Evolutionary conservation across 1,139 yeast genomes (phyloP).

Genomic region (Yamadazyma atmosphaerica): DNA sequence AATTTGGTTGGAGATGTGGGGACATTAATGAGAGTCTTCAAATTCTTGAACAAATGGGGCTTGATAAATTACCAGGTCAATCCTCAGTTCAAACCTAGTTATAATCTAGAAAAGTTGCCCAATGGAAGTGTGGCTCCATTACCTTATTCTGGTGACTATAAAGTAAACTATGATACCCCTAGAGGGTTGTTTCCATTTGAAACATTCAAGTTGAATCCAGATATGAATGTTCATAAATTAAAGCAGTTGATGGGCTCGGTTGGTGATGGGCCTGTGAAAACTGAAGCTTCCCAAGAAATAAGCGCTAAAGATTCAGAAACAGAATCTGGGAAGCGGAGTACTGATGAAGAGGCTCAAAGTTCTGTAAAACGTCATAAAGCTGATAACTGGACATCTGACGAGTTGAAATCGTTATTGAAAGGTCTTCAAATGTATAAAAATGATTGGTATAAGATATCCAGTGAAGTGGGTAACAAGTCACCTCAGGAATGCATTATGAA

Average conservation of each 20-base stretch:
- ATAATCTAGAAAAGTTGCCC: conserved; percentile 58
- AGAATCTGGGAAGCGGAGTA: conserved; percentile 3
- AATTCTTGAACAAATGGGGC: conserved; percentile 94
- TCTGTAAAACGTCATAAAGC: conserved; percentile 33
- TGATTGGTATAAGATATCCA: conserved; percentile 78
- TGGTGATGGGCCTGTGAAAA: conserved; percentile 3
- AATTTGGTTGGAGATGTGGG: conserved; percentile 97
- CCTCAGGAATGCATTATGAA: conserved; percentile 81
- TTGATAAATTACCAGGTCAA: conserved; percentile 89
- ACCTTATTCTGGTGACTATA: conserved; percentile 69
- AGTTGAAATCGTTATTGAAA: conserved; percentile 55
- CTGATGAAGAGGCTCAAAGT: too few relatives aligned
- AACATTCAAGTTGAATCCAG: conserved; percentile 61
- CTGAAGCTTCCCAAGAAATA: background rate
- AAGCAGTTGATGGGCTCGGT: conserved; percentile 43
- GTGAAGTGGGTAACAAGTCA: conserved; percentile 58
- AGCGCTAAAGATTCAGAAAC: background rate
- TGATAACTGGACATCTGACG: conserved; percentile 67
- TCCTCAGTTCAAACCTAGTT: conserved; percentile 66
- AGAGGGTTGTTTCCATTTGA: conserved; percentile 94
- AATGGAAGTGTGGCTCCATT: conserved; percentile 47
- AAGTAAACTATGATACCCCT: conserved; percentile 82
- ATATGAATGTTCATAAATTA: conserved; percentile 56
- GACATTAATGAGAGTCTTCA: conserved; percentile 84
- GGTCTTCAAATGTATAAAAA: conserved; percentile 60